Percentiles rank a stretch among this genome's conserved stretches.
These are phyloP conservation scores for Boletus pseudo-olivaceus DNA, from an alignment of 768 basidiomycete species.

Conservation along the genomic window DNA sequence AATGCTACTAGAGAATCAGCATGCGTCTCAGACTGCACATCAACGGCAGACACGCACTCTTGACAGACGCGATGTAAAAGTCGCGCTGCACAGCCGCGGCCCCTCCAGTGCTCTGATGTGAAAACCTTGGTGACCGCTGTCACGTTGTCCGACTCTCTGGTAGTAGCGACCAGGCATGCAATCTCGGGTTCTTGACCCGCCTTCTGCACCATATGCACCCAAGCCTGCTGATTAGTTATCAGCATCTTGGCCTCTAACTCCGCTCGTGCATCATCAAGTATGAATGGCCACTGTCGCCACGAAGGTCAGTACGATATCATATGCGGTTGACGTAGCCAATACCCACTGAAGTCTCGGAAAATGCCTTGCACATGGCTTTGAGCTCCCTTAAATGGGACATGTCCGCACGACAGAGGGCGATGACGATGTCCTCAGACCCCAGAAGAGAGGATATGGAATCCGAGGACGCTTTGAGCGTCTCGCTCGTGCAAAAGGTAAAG, in stretches of 20 bases:
- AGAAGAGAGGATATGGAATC: neutral
- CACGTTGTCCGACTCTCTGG: slow-evolving; percentile 52
- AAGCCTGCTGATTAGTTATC: slow-evolving; percentile 46
- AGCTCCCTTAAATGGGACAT: slow-evolving; percentile 31
- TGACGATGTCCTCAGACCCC: slow-evolving; percentile 10
- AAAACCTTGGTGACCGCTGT: slow-evolving; percentile 73
- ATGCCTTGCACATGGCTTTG: slow-evolving; percentile 48
- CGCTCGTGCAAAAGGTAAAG: slow-evolving; percentile 50
- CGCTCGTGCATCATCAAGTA: slow-evolving; percentile 41
- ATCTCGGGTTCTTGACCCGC: slow-evolving; percentile 34
- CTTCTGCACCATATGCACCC: slow-evolving; percentile 51
- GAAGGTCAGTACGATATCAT: neutral
- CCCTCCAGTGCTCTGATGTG: slow-evolving; percentile 51
- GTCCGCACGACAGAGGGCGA: slow-evolving; percentile 34
- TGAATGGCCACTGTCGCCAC: slow-evolving; percentile 49
- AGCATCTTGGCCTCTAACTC: slow-evolving; percentile 47
- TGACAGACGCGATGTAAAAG: slow-evolving; percentile 57
- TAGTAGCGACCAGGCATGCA: slow-evolving; percentile 68
- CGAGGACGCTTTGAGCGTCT: slow-evolving; percentile 31
- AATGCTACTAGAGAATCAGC: slow-evolving; percentile 23
- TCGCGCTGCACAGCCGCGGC: slow-evolving; percentile 55
- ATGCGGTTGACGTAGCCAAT: neutral
- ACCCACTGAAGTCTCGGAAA: slow-evolving; percentile 60
- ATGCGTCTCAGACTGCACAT: neutral
- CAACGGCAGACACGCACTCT: slow-evolving; percentile 37